These are phyloP conservation scores for Cyclospora cayetanensis DNA, from an alignment of 169 alveolate species.

Conservation along the genomic window DNA sequence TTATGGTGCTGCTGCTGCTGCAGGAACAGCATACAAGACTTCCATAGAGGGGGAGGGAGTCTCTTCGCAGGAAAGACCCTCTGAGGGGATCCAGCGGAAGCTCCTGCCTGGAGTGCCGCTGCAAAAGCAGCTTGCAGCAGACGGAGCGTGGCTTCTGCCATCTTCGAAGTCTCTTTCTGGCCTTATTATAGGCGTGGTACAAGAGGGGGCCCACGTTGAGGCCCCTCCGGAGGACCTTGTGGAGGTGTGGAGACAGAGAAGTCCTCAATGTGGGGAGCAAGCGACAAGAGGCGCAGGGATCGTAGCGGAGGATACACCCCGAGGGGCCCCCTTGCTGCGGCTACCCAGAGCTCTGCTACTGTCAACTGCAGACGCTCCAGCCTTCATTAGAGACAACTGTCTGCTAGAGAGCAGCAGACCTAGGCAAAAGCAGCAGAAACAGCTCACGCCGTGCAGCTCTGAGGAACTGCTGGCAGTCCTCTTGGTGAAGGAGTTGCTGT, in stretches of 20 bases:
- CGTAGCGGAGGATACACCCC: neutral
- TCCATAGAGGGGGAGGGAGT: too few species aligned
- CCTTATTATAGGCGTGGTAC: neutral
- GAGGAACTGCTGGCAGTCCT: conserved; percentile 38
- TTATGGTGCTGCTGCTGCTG: too few species aligned
- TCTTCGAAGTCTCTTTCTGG: neutral
- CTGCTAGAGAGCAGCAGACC: neutral
- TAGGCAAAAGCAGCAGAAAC: neutral
- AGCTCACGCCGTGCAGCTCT: neutral
- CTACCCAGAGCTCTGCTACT: neutral
- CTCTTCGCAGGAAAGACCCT: too few species aligned
- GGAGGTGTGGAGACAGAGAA: neutral
- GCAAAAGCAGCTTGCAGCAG: neutral
- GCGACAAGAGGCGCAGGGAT: neutral
- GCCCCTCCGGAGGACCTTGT: neutral
- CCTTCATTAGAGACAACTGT: neutral
- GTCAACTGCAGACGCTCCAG: conserved; percentile 12
- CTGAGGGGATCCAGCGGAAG: neutral
- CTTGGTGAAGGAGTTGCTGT: conserved; percentile 6
- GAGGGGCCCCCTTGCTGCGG: neutral
- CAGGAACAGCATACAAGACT: too few species aligned
- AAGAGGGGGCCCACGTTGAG: neutral
- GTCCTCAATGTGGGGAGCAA: neutral
- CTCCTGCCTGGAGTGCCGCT: conserved; percentile 20
- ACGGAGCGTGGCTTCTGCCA: neutral